phyloP scores from a whole-genome alignment of 345 rosid species.

The Rhodomyrtus tomentosa region DNA sequence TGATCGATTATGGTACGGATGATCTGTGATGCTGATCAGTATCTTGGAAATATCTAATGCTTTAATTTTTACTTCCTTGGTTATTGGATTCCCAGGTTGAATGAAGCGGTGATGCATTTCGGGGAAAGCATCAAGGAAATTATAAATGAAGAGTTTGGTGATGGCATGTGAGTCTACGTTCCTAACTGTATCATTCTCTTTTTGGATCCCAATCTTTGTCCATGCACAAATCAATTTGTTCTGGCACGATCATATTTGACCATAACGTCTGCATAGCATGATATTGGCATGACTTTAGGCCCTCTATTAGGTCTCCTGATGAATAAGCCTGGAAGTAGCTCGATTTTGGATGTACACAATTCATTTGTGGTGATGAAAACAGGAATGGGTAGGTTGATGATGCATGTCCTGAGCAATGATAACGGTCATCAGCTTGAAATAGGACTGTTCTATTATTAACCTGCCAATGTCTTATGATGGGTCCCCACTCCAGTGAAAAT shows the following conservation, averaged over 20 bases:
- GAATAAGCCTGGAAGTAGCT: background rate
- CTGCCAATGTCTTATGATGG: background rate
- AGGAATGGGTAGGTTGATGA: background rate
- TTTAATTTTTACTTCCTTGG: background rate
- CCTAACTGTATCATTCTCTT: background rate
- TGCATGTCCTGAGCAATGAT: background rate
- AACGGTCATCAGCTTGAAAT: background rate
- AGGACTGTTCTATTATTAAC: background rate
- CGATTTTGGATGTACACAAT: background rate
- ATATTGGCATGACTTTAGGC: background rate
- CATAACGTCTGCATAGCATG: background rate
- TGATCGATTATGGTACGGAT: background rate
- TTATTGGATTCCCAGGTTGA: constrained; percentile 37
- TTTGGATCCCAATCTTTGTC: background rate
- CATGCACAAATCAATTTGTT: background rate
- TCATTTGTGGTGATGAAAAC: background rate
- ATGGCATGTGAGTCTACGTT: constrained; percentile 61
- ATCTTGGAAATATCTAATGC: background rate
- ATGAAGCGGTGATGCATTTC: constrained; percentile 95
- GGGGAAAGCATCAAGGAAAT: constrained; percentile 96
- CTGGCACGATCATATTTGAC: background rate
- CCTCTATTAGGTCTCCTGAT: background rate
- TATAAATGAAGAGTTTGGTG: constrained; percentile 88
- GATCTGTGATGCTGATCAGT: background rate
- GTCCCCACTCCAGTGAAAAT: background rate